These are phyloP conservation scores for Herpetospermum pedunculosum DNA, from an alignment of 306 rosid genomes.

Conservation along the genomic window DNA sequence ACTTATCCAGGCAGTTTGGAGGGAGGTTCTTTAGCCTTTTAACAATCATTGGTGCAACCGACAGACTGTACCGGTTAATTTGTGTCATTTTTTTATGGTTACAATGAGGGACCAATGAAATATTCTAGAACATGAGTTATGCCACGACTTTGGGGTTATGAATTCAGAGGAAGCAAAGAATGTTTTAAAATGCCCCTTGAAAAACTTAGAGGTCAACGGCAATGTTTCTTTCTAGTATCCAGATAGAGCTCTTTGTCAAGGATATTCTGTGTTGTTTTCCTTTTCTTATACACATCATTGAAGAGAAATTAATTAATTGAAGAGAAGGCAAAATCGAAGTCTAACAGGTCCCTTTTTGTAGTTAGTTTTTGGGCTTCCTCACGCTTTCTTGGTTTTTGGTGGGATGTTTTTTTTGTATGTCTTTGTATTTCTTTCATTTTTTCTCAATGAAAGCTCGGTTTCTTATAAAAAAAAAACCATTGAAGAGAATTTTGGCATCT, in stretches of 20 bases:
- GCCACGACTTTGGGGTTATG: neutral
- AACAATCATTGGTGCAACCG: neutral
- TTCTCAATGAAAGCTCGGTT: too few relatives aligned
- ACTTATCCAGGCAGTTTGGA: neutral
- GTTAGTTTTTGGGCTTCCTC: too few relatives aligned
- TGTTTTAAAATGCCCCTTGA: neutral
- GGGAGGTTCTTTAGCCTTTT: neutral
- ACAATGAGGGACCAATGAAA: neutral
- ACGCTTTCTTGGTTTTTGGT: too few relatives aligned
- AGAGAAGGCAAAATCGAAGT: too few relatives aligned
- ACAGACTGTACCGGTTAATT: neutral
- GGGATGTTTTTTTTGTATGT: too few relatives aligned
- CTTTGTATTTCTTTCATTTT: too few relatives aligned
- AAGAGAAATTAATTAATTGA: too few relatives aligned
- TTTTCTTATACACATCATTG: neutral
- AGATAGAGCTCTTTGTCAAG: neutral
- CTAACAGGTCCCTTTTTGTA: too few relatives aligned
- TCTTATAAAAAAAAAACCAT: too few relatives aligned
- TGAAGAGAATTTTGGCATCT: neutral
- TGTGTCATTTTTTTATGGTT: neutral
- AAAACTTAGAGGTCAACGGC: neutral
- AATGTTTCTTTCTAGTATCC: too few relatives aligned
- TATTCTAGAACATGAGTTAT: neutral
- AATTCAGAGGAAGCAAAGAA: neutral
- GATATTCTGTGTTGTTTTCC: neutral